Conservation (phyloP, 2,329 filamentous ascomycete species). For the Exophiala lecanii-corni region DNA sequence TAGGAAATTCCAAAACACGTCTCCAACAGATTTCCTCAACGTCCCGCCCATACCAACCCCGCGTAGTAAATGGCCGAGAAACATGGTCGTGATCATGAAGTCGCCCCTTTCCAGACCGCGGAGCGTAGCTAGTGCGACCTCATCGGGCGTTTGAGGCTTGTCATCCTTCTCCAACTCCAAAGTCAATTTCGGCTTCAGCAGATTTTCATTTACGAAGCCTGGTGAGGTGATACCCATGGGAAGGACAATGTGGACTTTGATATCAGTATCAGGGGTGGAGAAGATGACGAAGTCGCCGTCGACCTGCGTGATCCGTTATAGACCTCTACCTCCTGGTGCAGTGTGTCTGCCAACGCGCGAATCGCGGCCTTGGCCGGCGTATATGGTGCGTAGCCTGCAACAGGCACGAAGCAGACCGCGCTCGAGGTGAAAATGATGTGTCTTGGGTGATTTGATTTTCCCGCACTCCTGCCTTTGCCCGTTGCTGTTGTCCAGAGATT, state of each 20-base stretch:
- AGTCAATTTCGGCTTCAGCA: constrained; percentile 75
- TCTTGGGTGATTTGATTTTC: constrained; percentile 45
- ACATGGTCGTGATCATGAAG: constrained; percentile 71
- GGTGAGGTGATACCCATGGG: constrained; percentile 79
- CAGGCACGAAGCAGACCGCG: constrained; percentile 66
- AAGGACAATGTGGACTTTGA: constrained; percentile 76
- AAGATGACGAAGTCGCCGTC: constrained; percentile 26
- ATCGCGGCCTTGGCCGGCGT: constrained; percentile 80
- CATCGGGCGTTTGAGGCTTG: constrained; percentile 69
- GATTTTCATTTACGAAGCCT: constrained; percentile 70
- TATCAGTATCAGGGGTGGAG: constrained; percentile 52
- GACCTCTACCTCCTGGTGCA: constrained; percentile 77
- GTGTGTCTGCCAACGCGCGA: constrained; percentile 72
- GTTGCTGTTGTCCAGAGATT: constrained; percentile 62
- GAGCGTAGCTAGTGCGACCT: constrained; percentile 68
- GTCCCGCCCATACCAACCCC: constrained; percentile 53
- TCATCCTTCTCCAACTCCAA: constrained; percentile 77
- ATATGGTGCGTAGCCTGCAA: constrained; percentile 81
- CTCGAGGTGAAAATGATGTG: constrained; percentile 89
- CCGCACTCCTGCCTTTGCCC: constrained; percentile 23
- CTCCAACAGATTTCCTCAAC: constrained; percentile 47
- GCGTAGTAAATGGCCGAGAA: constrained; percentile 68
- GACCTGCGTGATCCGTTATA: constrained; percentile 63
- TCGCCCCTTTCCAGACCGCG: constrained; percentile 73
- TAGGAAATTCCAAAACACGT: constrained; percentile 53